A percentile compares a stretch with the other conserved stretches of the same genome.
These are phyloP conservation scores for Saussurea involucrata DNA, from an alignment of 129 eudicot genomes.

Conservation along the genomic window DNA sequence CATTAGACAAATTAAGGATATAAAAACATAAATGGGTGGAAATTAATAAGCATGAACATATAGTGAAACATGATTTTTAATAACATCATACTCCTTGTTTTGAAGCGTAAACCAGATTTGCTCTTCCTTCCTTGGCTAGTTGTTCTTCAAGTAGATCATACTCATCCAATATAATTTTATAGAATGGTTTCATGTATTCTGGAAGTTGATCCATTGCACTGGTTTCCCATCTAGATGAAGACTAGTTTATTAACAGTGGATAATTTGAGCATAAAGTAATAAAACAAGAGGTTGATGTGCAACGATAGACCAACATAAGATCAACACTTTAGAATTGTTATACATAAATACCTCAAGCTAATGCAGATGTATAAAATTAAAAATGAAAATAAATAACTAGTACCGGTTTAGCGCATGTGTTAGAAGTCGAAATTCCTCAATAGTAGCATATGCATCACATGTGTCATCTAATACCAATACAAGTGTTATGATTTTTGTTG, in stretches of 20 bases:
- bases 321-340: too few relatives aligned
- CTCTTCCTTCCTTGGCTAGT: neutral
- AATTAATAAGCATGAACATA: too few relatives aligned
- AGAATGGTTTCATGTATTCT: conserved; percentile 10
- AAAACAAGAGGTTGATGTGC: too few relatives aligned
- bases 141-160: neutral
- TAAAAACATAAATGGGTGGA: neutral
- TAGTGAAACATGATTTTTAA: neutral
- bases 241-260: neutral
- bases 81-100: conserved; percentile 16
- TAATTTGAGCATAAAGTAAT: too few relatives aligned
- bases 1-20: too few relatives aligned
- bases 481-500: neutral
- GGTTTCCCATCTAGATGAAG: conserved; percentile 12
- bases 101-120: neutral
- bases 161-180: neutral
- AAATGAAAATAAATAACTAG: too few relatives aligned
- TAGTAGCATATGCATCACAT: neutral
- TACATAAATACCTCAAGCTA: too few relatives aligned
- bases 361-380: too few relatives aligned
- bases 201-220: conserved; percentile 17
- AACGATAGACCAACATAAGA: too few relatives aligned
- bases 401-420: neutral
- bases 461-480: neutral
- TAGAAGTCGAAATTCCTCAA: neutral